Evolutionary conservation across 805 yeast species (phyloP).

Genomic region (Starmerella vaccinii): DNA sequence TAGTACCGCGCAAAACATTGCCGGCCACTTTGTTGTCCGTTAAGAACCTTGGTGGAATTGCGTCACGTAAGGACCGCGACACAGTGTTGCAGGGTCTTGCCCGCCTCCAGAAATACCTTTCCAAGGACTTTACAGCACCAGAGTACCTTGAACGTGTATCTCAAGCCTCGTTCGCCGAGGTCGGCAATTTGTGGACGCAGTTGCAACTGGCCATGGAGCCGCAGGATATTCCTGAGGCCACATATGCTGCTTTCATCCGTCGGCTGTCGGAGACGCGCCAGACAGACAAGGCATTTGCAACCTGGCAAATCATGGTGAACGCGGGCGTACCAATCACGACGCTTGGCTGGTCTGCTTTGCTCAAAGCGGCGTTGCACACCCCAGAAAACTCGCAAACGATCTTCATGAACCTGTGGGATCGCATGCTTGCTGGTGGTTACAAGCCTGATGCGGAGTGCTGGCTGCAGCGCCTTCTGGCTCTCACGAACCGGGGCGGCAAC

Average conservation of each 20-base stretch:
- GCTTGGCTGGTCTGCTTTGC: conserved; percentile 50
- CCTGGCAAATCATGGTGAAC: conserved; percentile 43
- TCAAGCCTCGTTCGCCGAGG: conserved; percentile 24
- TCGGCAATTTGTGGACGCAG: conserved; percentile 25
- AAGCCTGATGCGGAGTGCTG: conserved; percentile 35
- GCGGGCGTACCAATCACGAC: conserved; percentile 31
- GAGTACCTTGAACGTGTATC: conserved; percentile 23
- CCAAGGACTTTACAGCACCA: conserved; percentile 20
- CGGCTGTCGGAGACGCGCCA: conserved; percentile 28
- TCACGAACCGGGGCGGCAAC: conserved; percentile 34
- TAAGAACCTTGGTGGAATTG: conserved; percentile 13
- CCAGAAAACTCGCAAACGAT: conserved; percentile 27
- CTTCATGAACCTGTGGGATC: conserved; percentile 29
- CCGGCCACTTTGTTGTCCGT: conserved; percentile 22
- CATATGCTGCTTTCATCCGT: conserved; percentile 28
- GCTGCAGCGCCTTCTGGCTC: conserved; percentile 43
- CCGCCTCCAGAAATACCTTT: conserved; percentile 14
- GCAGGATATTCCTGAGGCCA: conserved; percentile 23
- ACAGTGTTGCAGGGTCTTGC: conserved; percentile 21
- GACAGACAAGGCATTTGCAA: conserved; percentile 27
- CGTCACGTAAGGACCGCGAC: conserved; percentile 8
- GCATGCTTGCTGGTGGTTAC: conserved; percentile 33
- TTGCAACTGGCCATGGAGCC: conserved; percentile 23
- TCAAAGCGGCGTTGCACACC: conserved; percentile 37
- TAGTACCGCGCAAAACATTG: conserved; percentile 26